Evolutionary conservation across 2,329 filamentous ascomycete species (phyloP).

Genomic region (Talaromyces albobiverticillius): DNA sequence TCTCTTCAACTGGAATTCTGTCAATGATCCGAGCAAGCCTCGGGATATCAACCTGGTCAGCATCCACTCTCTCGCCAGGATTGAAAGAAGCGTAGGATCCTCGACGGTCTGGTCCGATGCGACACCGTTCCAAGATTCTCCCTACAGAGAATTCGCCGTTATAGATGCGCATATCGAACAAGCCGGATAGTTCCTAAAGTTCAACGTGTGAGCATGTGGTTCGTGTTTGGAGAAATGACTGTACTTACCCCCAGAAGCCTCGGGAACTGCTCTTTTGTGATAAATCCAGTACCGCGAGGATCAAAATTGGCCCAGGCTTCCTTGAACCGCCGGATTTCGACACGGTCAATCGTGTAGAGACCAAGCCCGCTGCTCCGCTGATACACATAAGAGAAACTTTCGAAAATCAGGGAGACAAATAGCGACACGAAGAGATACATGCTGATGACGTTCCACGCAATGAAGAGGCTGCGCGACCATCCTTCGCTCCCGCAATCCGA

Average conservation of each 20-base stretch:
- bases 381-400: constrained; percentile 99
- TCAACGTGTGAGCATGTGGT: not conserved
- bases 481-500: constrained; percentile 89
- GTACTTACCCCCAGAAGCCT: constrained; percentile 70
- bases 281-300: constrained; percentile 85
- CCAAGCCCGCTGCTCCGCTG: constrained; percentile 93
- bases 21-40: constrained; percentile 71
- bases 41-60: constrained; percentile 64
- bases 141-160: constrained; percentile 83
- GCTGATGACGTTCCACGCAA: constrained; percentile 97
- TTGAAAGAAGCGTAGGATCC: constrained; percentile 33
- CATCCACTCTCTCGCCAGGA: constrained; percentile 29
- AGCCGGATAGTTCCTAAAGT: constrained; percentile 73
- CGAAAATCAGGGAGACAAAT: constrained; percentile 97
- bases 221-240: not conserved
- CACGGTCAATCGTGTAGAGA: constrained; percentile 80
- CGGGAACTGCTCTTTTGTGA: constrained; percentile 85
- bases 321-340: constrained; percentile 95
- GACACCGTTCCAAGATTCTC: constrained; percentile 82
- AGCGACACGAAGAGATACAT: constrained; percentile 99
- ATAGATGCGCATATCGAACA: constrained; percentile 97
- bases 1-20: constrained; percentile 69
- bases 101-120: constrained; percentile 49
- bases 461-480: constrained; percentile 88
- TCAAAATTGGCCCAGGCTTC: constrained; percentile 97